Evolutionary conservation across 495 filamentous ascomycete genomes (phyloP).

Genomic region (Podospora pseudoanserina): DNA sequence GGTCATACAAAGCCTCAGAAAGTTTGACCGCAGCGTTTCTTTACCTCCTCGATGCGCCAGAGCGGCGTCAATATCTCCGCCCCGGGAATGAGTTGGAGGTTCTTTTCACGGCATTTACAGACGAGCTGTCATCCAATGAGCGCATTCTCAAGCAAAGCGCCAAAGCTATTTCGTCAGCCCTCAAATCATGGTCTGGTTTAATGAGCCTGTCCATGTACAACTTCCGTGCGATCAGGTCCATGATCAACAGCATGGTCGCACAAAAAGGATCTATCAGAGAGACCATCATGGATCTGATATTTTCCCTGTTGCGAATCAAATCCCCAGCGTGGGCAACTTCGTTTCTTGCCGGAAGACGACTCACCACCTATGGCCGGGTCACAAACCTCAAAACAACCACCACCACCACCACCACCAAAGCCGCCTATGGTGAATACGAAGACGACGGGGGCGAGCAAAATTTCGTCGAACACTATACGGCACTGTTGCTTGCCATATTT

Average conservation of each 20-base stretch:
- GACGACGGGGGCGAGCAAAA: slow-evolving; percentile 69
- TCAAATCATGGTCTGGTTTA: slow-evolving; percentile 91
- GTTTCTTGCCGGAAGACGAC: slow-evolving; percentile 84
- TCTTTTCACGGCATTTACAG: slow-evolving; percentile 84
- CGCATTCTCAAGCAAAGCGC: slow-evolving; percentile 78
- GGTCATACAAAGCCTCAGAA: slow-evolving; percentile 86
- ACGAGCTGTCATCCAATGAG: slow-evolving; percentile 68
- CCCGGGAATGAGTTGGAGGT: slow-evolving; percentile 77
- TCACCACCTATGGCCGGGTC: slow-evolving; percentile 92
- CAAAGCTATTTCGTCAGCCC: slow-evolving; percentile 77
- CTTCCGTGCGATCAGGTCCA: slow-evolving; percentile 74
- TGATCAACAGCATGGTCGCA: slow-evolving; percentile 74
- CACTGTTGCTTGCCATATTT: slow-evolving; percentile 80
- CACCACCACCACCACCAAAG: slow-evolving; percentile 29
- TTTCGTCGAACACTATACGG: slow-evolving; percentile 88
- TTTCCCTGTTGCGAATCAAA: slow-evolving; percentile 89
- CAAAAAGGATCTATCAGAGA: slow-evolving; percentile 62
- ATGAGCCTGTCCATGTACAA: slow-evolving; percentile 81
- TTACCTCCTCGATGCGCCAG: slow-evolving; percentile 81
- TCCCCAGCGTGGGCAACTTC: slow-evolving; percentile 94
- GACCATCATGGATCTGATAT: slow-evolving; percentile 79
- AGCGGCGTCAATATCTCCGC: slow-evolving; percentile 70
- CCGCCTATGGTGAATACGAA: slow-evolving; percentile 53
- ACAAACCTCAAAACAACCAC: slow-evolving; percentile 68
- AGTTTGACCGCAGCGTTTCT: slow-evolving; percentile 79